Base-by-base conservation (phyloP, 352 stramenopile species). In the Globisporangium irregulare region DNA sequence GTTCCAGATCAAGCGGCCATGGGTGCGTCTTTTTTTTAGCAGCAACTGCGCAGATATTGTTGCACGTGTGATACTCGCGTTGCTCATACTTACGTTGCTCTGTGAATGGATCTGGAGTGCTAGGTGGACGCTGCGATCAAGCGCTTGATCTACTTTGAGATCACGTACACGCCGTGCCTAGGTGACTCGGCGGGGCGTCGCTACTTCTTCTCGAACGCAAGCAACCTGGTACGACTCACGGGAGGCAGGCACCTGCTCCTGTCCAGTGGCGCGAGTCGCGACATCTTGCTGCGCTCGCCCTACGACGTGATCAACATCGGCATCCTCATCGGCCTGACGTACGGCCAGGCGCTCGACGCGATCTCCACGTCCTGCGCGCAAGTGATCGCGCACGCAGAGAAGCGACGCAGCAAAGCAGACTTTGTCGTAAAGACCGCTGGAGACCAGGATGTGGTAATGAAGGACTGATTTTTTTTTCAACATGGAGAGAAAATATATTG, bases 141-240 rank as follows among this genome's bases (percentile, higher is more conserved):
- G 64, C 86, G 86, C 57, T 73, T 54, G 25, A 77, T 95, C 64
- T 85, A 80, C 71, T 93, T 95, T 67, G 88, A 95, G 61, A 80
- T 95, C 70, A 91, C 76, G 34, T 95, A 95, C 69, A 81, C 82
- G 32, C 80, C 86, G 59, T 89, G 84, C 59, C 77, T 95, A 4
- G 81, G 81, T 0, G 88, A 95, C 70, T 91, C 85, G 22, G 82
- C 80, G 14, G 84, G 86, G 2, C 84, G 88, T 10, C 76, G 88
- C 43, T 94, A 95, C 73, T 94, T 95, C 69, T 94, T 95, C 63
- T 91, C 85, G 43, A 95, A 95, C 72, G 83, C 86, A 12, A 89
- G 79, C 59, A 91, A 90, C 63, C 60, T 95, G 27, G 82, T 94
- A 58, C 85, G 86, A 4, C 56, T 93, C 41, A 93, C 86, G 2